Evolutionary conservation across 192 early-diverging fungal species (phyloP).

Genomic region (Rhizoclosmatium sp.): DNA sequence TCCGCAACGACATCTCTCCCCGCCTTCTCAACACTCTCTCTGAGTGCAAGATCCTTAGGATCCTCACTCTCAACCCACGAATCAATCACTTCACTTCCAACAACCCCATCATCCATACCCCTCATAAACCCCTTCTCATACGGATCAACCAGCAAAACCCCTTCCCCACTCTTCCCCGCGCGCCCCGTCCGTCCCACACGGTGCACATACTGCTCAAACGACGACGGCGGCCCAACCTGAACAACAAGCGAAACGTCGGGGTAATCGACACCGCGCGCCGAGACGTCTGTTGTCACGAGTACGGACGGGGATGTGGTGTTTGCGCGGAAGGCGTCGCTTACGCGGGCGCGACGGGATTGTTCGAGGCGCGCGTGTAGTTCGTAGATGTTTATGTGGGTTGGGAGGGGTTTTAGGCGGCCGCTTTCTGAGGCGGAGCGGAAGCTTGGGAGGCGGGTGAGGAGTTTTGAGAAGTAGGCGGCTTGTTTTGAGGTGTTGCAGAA

Average conservation of each 20-base stretch:
- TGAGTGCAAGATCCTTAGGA: conserved; percentile 37
- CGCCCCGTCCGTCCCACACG: conserved; percentile 96
- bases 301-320: conserved; percentile 60
- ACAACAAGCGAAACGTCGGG: conserved; percentile 91
- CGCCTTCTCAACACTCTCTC: conserved; percentile 20
- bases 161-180: conserved; percentile 90
- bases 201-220: conserved; percentile 92
- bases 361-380: conserved; percentile 82
- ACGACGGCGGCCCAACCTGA: conserved; percentile 85
- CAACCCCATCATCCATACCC: conserved; percentile 36
- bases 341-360: conserved; percentile 74
- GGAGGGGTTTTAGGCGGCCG: background rate
- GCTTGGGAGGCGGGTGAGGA: conserved; percentile 59
- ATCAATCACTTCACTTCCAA: conserved; percentile 29
- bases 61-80: conserved; percentile 29
- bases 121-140: conserved; percentile 81
- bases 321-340: conserved; percentile 79
- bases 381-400: conserved; percentile 45
- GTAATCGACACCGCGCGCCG: conserved; percentile 97
- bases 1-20: conserved; percentile 6
- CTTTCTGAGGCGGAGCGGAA: conserved; percentile 44
- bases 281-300: conserved; percentile 94
- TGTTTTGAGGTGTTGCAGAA: conserved; percentile 86
- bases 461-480: conserved; percentile 67
- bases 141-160: conserved; percentile 79